A percentile compares a stretch with the other conserved stretches of the same genome.
phyloP scores from a whole-genome alignment of 768 basidiomycete species.

The Boletus subcaerulescens region DNA sequence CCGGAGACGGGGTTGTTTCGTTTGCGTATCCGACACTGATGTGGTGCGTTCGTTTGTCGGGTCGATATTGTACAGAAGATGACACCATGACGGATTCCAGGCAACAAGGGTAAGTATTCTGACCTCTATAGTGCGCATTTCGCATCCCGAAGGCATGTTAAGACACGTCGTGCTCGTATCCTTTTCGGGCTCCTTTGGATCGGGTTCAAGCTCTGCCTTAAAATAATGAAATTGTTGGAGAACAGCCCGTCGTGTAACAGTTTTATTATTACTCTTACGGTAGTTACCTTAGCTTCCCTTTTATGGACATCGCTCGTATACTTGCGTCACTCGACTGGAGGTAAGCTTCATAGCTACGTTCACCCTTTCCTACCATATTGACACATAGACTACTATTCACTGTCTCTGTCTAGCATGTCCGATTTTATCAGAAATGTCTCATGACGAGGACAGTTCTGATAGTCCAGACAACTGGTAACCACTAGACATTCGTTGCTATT shows the following conservation, averaged over 20 bases:
- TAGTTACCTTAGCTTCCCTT: too few species aligned
- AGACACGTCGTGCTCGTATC: conserved; percentile 4
- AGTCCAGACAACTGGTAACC: conserved; percentile 22
- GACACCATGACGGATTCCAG: conserved; percentile 8
- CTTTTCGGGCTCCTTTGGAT: conserved; percentile 16
- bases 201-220: conserved; percentile 11
- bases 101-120: conserved; percentile 24
- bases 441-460: conserved; percentile 5
- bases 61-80: not conserved
- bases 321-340: too few species aligned
- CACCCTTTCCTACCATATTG: too few species aligned
- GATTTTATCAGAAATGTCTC: conserved; percentile 11
- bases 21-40: conserved; percentile 17
- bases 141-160: conserved; percentile 11
- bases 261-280: too few species aligned
- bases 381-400: too few species aligned
- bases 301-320: too few species aligned
- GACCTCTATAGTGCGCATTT: conserved; percentile 21
- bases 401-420: too few species aligned
- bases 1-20: conserved; percentile 13
- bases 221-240: too few species aligned
- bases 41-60: conserved; percentile 3
- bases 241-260: too few species aligned
- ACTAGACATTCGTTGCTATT: not conserved
- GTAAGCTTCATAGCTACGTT: too few species aligned